Evolutionary conservation across 331 rosid species (phyloP), one percentile per base, ranked within the genome.

Genomic region (Cydonia oblonga): DNA sequence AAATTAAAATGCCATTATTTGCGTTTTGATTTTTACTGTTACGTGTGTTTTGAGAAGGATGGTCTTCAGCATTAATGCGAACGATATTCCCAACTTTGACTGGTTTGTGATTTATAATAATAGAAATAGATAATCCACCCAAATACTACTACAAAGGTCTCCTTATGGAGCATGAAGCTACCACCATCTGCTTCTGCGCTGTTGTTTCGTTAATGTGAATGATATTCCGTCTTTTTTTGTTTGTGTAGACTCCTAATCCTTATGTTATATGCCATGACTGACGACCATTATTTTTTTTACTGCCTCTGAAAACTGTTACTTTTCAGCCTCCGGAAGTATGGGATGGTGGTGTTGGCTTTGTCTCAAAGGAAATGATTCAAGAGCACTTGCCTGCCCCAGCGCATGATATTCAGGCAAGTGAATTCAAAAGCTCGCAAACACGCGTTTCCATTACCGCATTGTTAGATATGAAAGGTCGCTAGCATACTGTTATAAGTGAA

Each of bases 261-360:
- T 44, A 9, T 35, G 33, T 44, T 30, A 28, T 20, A 38, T 67
- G 19, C 66, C 23, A 63, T 71, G 65, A 52, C 28, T 74, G 35
- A 59, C 72, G 24, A 42, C 46, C 20, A 61, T 66, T 74, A 5
- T 75, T 66, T 75, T 78, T 51, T 67, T 9, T 10, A 7, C 53
- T 44, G 25, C 29, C 14, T 42, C 6, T 28, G 35, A 6, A 42
- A 33, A 68, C 15, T 57, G 25, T 69, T 70, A 14, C 71, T 68
- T 66, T 51, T 29, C 81, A 95, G 99, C 97, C 99, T 79, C 97
- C 97, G 10, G 96, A 89, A 75, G 87, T 30, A 11, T 95, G 99
- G 99, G 65, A 82, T 57, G 97, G 99, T 2, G 99, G 97, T 23
- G 86, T 87, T 32, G 99, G 97, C 62, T 95, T 91, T 69, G 92